These are phyloP conservation scores for Argentina anserina DNA, from an alignment of 306 rosid genomes.

Conservation along the genomic window DNA sequence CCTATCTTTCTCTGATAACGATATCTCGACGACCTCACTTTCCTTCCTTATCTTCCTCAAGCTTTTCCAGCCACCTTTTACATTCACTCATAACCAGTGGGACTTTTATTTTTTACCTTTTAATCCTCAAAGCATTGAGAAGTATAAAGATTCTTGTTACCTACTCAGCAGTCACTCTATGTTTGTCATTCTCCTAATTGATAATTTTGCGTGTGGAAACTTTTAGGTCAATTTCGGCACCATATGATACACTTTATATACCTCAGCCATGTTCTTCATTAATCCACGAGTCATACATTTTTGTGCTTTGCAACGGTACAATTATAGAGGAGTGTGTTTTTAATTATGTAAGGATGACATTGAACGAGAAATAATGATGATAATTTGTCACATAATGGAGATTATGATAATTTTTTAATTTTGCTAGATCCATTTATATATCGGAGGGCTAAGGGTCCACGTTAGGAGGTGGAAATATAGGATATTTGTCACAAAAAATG, in stretches of 20 bases:
- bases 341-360: too few relatives aligned
- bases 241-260: background rate
- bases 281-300: too few relatives aligned
- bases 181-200: background rate
- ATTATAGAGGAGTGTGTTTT: too few relatives aligned
- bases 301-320: too few relatives aligned
- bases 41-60: background rate
- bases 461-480: constrained; percentile 40
- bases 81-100: background rate
- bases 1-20: constrained; percentile 31
- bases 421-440: too few relatives aligned
- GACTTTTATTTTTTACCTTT: background rate
- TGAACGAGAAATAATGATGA: too few relatives aligned
- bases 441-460: constrained; percentile 54
- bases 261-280: background rate
- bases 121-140: background rate
- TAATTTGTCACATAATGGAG: too few relatives aligned
- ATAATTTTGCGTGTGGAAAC: background rate
- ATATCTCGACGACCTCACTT: constrained; percentile 33
- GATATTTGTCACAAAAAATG: constrained; percentile 47
- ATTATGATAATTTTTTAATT: too few relatives aligned
- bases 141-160: background rate
- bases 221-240: background rate
- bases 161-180: background rate
- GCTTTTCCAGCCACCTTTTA: background rate